Evolutionary conservation across 2,329 filamentous ascomycete genomes (phyloP), one percentile per base, ranked within the genome.

Genomic region (Kalmusia sp.): DNA sequence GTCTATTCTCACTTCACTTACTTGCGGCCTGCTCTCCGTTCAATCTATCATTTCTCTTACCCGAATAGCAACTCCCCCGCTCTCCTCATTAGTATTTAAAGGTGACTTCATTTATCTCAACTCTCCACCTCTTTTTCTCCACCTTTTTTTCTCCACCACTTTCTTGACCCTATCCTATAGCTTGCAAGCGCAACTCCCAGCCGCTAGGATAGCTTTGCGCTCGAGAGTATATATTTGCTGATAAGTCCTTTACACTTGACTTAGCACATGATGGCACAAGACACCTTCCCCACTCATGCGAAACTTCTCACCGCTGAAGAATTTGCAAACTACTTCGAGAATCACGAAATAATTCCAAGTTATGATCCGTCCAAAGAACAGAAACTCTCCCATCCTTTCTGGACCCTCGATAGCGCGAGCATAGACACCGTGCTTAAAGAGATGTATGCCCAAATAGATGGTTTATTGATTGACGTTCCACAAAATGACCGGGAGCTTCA

Each of bases 401-500:
- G 51, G 46, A n/a, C 19, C 3, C 12, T 58, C 1, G 40, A 51
- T n/a, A 51, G 50, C 9, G 9, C 14, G 4, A 9, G 19, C 3
- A 49, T 57, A 12, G 40, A 52, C 12, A 7, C 15, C 1, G 6
- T 15, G 0, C 51, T 59, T 6, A 37, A 52, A 31, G 19, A 25
- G 1, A 31, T 59, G 3, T 33, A 48, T 2, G 17, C 43, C 5
- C n/a, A 37, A 2, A n/a, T 53, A 1, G 12, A 21, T 7, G 14
- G 44, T 7, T 15, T 54, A 9, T 22, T 55, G 12, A 15, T 15
- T 4, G 53, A 45, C 1, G 17, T 44, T 0, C 46, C 43, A 15
- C 30, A 43, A n/a, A 24, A 49, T 17, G 61, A 64, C 46, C 50
- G 19, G 45, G 62, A 64, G 11, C 48, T 64, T 1, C 30, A 59